phyloP scores from a whole-genome alignment of 2,329 filamentous ascomycete species.

The Myriosclerotinia curreyana region DNA sequence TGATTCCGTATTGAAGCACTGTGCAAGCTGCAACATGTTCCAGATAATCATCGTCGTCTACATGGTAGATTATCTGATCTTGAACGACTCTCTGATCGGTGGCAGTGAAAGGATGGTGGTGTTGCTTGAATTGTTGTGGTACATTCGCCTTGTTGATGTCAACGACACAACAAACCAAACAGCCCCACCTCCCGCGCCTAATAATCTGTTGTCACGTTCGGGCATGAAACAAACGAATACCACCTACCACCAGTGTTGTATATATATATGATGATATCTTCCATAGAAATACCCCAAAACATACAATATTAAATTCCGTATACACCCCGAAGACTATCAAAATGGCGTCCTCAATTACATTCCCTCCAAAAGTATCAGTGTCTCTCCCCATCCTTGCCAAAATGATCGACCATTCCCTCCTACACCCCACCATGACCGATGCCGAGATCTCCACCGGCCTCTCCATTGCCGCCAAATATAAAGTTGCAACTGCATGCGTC shows the following conservation, averaged over 20 bases:
- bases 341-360: background rate
- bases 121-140: background rate
- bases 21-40: background rate
- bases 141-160: background rate
- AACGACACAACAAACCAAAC: background rate
- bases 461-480: conserved; percentile 46
- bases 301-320: background rate
- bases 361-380: conserved; percentile 40
- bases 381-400: conserved; percentile 49
- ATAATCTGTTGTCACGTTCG: background rate
- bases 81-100: background rate
- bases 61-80: background rate
- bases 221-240: no score
- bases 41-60: background rate
- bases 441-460: conserved; percentile 51
- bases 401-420: conserved; percentile 59
- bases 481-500: conserved; percentile 55
- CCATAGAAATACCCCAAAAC: background rate
- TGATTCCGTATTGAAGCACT: background rate
- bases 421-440: conserved; percentile 61
- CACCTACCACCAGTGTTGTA: background rate
- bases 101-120: background rate
- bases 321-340: background rate
- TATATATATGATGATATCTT: background rate
- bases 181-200: background rate